Conservation (phyloP, 106 monocot species). For the Posidonia australis region DNA sequence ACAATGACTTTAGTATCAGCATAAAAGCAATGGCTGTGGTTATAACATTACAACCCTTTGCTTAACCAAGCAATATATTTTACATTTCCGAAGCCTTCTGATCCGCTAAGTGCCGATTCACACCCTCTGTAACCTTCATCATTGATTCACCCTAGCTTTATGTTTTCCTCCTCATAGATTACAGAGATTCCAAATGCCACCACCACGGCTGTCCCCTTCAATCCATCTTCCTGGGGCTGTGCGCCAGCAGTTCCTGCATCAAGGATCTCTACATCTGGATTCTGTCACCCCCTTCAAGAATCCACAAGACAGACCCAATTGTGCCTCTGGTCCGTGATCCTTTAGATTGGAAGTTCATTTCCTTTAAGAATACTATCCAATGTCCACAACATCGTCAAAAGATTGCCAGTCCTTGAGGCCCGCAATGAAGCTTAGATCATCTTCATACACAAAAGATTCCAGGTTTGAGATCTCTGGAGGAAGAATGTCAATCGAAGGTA, state of each 20-base stretch:
- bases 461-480: neutral
- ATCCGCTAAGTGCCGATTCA: no score
- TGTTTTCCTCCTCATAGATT: no score
- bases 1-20: neutral
- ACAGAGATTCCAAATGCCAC: no score
- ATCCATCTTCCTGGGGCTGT: neutral
- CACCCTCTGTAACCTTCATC: no score
- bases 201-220: no score
- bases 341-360: neutral
- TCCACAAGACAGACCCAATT: neutral
- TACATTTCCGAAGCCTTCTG: no score
- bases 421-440: conserved; percentile 3
- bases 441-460: neutral
- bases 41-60: neutral
- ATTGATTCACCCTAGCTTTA: no score
- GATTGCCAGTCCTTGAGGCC: neutral
- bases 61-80: neutral
- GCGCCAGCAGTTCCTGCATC: neutral
- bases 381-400: neutral
- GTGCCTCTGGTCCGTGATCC: neutral
- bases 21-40: neutral
- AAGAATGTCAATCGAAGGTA: neutral
- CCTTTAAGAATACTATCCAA: conserved; percentile 2
- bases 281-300: neutral
- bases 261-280: neutral